phyloP scores from a whole-genome alignment of 257 asterid genomes.

The Capsicum baccatum region DNA sequence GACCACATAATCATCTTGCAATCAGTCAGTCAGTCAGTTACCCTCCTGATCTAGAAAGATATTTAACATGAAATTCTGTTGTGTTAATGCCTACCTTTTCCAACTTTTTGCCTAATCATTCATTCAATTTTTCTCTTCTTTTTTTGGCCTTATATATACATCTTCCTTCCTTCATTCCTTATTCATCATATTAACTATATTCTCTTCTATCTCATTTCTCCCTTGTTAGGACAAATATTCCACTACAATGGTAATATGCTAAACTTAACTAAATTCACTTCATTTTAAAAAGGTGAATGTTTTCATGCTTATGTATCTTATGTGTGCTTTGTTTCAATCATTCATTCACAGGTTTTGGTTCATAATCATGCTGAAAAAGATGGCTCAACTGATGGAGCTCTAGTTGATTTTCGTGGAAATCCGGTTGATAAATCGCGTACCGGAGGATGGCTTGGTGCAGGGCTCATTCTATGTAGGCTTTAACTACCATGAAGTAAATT shows the following conservation, averaged over 20 bases:
- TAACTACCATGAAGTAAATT: neutral
- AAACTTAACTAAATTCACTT: neutral
- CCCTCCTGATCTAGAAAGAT: constrained; percentile 2
- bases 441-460: constrained; percentile 94
- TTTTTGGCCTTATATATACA: neutral
- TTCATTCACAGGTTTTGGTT: constrained; percentile 55
- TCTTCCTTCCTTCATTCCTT: neutral
- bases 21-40: constrained; percentile 15
- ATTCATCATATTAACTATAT: neutral
- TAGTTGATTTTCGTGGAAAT: constrained; percentile 73
- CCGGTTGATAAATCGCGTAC: constrained; percentile 78
- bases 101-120: constrained; percentile 28
- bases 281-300: neutral
- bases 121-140: neutral
- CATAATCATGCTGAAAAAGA: constrained; percentile 40
- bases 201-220: neutral
- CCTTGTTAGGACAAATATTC: neutral
- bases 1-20: constrained; percentile 12
- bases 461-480: constrained; percentile 70
- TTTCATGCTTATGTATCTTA: neutral
- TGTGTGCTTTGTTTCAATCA: neutral
- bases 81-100: neutral
- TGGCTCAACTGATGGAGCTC: constrained; percentile 43
- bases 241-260: constrained; percentile 22
- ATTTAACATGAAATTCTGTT: constrained; percentile 10